phyloP scores from a whole-genome alignment of 257 asterid genomes.

The Fraxinus quadrangulata region DNA sequence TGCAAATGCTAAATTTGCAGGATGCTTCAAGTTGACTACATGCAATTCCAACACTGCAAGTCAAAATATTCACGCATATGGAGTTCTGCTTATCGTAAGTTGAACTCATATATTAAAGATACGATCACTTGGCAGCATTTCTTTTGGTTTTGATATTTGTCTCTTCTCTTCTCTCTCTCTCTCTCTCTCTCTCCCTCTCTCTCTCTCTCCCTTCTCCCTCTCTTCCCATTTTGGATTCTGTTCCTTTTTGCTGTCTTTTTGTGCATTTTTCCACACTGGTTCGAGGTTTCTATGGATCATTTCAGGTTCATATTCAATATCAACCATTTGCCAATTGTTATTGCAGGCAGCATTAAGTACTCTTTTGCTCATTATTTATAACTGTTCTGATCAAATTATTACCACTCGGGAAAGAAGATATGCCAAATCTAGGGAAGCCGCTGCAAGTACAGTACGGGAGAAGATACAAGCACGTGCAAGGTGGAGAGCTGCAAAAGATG shows the following conservation, averaged over 20 bases:
- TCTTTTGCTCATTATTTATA: constrained; percentile 75
- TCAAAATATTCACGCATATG: constrained; percentile 85
- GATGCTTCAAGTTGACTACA: constrained; percentile 69
- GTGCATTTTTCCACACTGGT: neutral
- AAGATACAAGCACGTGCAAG: constrained; percentile 76
- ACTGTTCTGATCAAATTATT: constrained; percentile 86
- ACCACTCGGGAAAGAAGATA: constrained; percentile 81
- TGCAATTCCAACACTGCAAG: constrained; percentile 58
- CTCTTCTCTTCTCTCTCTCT: neutral
- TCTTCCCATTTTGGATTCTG: neutral
- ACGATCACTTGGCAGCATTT: constrained; percentile 4
- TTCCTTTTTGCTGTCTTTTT: constrained; percentile 12
- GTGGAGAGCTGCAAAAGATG: constrained; percentile 90
- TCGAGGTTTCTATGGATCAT: neutral
- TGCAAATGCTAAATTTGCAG: constrained; percentile 40
- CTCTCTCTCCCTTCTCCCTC: neutral
- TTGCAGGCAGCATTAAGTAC: constrained; percentile 83
- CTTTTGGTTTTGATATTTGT: constrained; percentile 9
- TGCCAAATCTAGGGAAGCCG: constrained; percentile 91
- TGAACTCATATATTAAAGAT: constrained; percentile 12
- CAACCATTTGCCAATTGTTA: neutral
- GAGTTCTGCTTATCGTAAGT: constrained; percentile 78
- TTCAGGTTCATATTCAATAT: neutral
- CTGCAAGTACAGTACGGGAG: constrained; percentile 76
- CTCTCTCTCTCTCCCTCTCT: neutral